Evolutionary conservation across 495 filamentous ascomycete species (phyloP), one percentile per base, ranked within the genome.

Genomic region (Lasiosphaeria hispida): DNA sequence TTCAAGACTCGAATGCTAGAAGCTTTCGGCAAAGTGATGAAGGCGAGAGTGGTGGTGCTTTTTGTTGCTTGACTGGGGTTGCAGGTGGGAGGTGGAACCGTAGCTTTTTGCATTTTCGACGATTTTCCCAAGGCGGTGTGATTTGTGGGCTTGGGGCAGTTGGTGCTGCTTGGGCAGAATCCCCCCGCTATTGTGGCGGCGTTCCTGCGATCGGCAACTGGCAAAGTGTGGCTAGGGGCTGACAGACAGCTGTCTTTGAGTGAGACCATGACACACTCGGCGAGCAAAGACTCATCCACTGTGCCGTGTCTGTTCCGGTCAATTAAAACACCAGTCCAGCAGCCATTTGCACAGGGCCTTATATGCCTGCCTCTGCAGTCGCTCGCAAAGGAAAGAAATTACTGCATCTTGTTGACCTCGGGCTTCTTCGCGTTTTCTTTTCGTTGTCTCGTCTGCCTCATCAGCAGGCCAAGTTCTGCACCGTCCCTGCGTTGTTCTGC

Each of bases 1-100:
- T 80, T 86, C 84, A 87, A 74, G 85, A 87, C 86, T 86, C 83
- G 84, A 82, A 82, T 76, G 71, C 60, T 44, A 57, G 47, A 85
- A 30, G 23, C 23, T 30, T 85, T 81, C 88, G 85, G 87, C 86
- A 90, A 90, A 77, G 87, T 90, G 86, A 89, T 89, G 85, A 85
- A 85, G 86, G 82, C 61, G 40, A 56, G 51, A 49, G 43, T 49
- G 47, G 48, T 50, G 53, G 14, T 45, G 44, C 48, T 30, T 56
- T 40, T 58, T 48, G 42, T 60, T 38, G 48, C 50, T 58, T 41
- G 55, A 19, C 17, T 35, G 19, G 34, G 51, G 57, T 43, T 36
- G 45, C 18, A 38, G 14, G 23, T 11, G 23, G 8, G 39, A 45
- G 44, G n/a, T 55, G 42, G 30, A 37, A 43, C 47, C 55, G 35